Base-by-base conservation (phyloP, 2,329 filamentous ascomycete species). In the Lachnellula arida region DNA sequence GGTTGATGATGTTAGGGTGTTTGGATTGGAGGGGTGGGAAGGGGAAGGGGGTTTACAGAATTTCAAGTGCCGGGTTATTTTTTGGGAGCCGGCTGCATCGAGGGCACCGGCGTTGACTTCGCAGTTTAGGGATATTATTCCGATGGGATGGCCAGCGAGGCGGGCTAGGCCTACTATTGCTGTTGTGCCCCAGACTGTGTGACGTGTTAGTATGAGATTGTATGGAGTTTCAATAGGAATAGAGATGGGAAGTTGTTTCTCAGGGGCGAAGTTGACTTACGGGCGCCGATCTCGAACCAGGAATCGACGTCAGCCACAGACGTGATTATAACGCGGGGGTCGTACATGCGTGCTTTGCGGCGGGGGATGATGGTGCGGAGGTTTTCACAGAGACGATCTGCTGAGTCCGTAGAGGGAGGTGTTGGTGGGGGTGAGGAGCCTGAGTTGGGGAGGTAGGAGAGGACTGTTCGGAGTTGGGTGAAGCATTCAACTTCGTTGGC, bases 251-350 rank as follows among this genome's bases (percentile, higher is more conserved):
- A 25, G 25, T 25, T 7, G 25, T 5, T 25, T 25, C 25, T 25
- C 25, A 25, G 25, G 25, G 25, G 25, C 25, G 25, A 25, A 7
- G 5, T 25, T 25, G 25, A 25, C 25, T 25, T 25, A 25, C 25
- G 73, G 0, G 76, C 67, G 4, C 84, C 84, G 47, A 87, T 86
- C 60, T 86, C 83, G 67, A 87, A 87, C 75, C 81, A 86, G 0
- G 77, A 80, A 22, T 65, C 74, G 2, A 63, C 59, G 60, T 86
- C 84, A 0, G 85, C 77, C 0, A 86, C 77, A 2, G 75, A 77
- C 0, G 70, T 74, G 57, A 87, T 83, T 57, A 86, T 80, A 1
- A 74, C 77, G 6, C 78, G 73, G 0, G 81, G 75, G 58, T 84
- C 78, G 63, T 85, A 87, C 79, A 82, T 85, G 8, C 84, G 72